Evolutionary conservation across 2,329 filamentous ascomycete genomes (phyloP), one percentile per base, ranked within the genome.

Genomic region (Hypoxylon sp.): DNA sequence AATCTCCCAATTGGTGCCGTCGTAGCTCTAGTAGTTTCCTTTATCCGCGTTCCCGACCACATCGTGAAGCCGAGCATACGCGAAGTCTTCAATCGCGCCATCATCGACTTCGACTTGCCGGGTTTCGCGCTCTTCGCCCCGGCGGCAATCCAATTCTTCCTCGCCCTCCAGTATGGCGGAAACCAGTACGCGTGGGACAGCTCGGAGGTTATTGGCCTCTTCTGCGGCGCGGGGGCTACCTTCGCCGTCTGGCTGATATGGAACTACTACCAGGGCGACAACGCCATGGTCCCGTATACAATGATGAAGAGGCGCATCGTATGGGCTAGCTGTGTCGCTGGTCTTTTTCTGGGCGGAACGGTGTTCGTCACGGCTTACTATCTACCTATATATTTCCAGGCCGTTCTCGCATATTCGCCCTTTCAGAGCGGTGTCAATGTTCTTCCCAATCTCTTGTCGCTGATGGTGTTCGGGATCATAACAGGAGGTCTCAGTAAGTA

Each of bases 251-350:
- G 80, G 67, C 4, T 78, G 3, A 26, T 72, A 6, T 84, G 82
- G 80, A 79, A 85, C 46, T 73, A 73, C 62, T 71, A 73, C 10
- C 72, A 73, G 67, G 83, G 82, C 3, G 81, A 82, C 26, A 76
- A 79, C 3, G 83, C 84, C 44, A 85, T 86, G 80, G 76, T 87
- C 2, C 80, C 82, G 0, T 74, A 79, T 0, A 80, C 80, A 0
- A 75, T 87, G n/a, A 60, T 85, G 10, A 75, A 73, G 31, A 76
- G 79, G 42, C 79, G 83, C 0, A 75, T 79, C 37, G 77, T 86
- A 35, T 79, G 78, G 72, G 76, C 80, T 5, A 80, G 83, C 35
- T 82, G 84, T 65, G 11, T 50, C 1, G 11, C 29, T 1, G 54
- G 35, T 1, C 53, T 66, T 1, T 63, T 69, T n/a, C 19, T 66